Evolutionary conservation across 805 yeast species (phyloP), one percentile per base, ranked within the genome.

Genomic region (Aciculoconidium aculeatum): DNA sequence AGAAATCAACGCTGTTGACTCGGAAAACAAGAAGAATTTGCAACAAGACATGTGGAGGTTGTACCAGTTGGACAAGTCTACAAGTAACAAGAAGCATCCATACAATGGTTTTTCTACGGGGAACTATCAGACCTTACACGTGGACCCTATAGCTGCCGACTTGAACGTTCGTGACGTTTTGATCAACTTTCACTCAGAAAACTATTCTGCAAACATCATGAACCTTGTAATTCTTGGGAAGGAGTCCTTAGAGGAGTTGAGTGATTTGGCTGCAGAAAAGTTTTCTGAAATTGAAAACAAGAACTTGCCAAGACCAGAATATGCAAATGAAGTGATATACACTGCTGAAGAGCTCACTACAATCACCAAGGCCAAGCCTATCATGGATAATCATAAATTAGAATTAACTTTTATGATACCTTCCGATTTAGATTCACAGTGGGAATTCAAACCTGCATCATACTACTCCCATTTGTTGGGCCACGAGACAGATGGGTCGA

Each of bases 1-100:
- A 32, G 98, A 90, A 56, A 82, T 90, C 45, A 75, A 77, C 39
- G 97, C 97, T 2, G 97, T 90, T 7, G 96, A 90, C 55, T 82
- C 95, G 21, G 98, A 90, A 59, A 86, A 90, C 62, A 90, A 87
- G 53, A 90, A 92, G 61, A 90, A 90, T 52, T 63, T 92, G 30
- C 97, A 90, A 55, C 81, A 71, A 50, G 98, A 90, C 55, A 51
- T 60, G 25, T 87, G 97, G 96, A 74, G 97, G 47, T 58, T 85
- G 27, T 79, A 80, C 47, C 97, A 90, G 58, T 65, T 90, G 30
- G 88, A 83, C 32, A 82, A 84, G 57, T 69, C 79, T 28, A 61
- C 79, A 20, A 67, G 92, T 11, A 85, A 81, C 51, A 73, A 75
- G 1, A 47, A 58, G 0, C 97, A 92, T 56, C 96, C 97, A 0